Base-by-base conservation (phyloP, 306 rosid species). In the Delonix regia region DNA sequence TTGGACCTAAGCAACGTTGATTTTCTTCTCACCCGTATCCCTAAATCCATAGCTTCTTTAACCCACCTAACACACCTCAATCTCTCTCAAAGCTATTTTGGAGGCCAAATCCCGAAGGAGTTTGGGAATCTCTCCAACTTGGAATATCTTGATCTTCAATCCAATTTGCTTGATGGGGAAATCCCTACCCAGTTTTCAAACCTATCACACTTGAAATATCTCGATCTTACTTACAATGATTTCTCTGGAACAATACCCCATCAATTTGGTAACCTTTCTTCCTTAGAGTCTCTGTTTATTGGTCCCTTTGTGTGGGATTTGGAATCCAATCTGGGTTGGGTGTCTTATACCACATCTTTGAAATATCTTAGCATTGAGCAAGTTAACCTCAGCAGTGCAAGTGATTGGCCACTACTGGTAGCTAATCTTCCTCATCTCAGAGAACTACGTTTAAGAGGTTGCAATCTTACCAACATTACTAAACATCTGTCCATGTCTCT, bases 361-460 rank as follows among this genome's bases (percentile, higher is more conserved):
- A 60, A 39, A 60, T 33, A 25, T 6, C 39, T 60, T 7, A 27
- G 66, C 28, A 60, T 60, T 39, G 14, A 60, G 19, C 38, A 60
- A 13, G 66, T 60, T 60, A 9, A 60, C 25, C 66, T 60, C 19
- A 60, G 66, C 39, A 60, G 39, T 60, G 66, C 66, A 28, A 27
- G 7, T 27, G 33, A 60, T 60, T 60, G 66, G 66, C 66, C 41
- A 11, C 4, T 25, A 60, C 2, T 60, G 16, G 16, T 60, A 27
- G 36, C 39, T 28, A 12, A 7, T 60, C 39, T 60, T 14, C 39
- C 41, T 25, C 19, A 11, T 4, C 33, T 60, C n/a, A 13, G 16
- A 2, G 66, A 13, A 60, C 66, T 60, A 0, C 66, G 12, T 7
- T 60, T 60, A 60, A 28, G 12, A 8, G 21, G 33, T 60, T 60